Conservation (phyloP, 148 eudicot species). For the Silene uniflora region DNA sequence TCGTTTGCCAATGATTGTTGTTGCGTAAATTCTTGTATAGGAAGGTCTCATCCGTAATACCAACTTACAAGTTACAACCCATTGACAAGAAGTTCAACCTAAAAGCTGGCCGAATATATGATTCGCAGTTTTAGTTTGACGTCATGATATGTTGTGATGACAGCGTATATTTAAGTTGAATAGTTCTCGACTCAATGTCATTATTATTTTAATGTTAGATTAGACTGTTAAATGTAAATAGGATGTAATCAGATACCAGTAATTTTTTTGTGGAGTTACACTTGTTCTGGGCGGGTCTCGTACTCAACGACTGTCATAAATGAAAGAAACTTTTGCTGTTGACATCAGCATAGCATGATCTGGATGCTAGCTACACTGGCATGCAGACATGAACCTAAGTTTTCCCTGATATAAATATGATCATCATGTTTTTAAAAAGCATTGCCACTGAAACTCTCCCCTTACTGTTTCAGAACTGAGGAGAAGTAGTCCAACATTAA, state of each 20-base stretch:
- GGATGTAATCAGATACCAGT: too few relatives aligned
- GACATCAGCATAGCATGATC: background rate
- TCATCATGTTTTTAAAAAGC: background rate
- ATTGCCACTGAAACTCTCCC: background rate
- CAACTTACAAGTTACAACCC: too few relatives aligned
- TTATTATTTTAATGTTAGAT: too few relatives aligned
- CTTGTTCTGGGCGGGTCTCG: too few relatives aligned
- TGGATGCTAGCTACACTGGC: too few relatives aligned
- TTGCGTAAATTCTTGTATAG: background rate
- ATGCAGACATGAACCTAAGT: background rate
- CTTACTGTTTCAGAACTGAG: constrained; percentile 19
- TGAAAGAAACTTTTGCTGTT: background rate
- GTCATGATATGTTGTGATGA: background rate
- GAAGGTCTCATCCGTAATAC: too few relatives aligned
- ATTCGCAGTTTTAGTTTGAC: background rate
- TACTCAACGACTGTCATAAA: background rate
- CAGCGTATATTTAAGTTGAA: background rate
- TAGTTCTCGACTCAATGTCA: background rate
- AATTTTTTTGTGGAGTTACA: too few relatives aligned
- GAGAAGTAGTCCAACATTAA: constrained; percentile 1
- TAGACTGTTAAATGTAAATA: background rate
- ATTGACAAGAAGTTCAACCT: too few relatives aligned
- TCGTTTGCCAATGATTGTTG: background rate
- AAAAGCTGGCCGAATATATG: background rate
- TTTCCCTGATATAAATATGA: background rate